A percentile compares a stretch with the other conserved stretches of the same genome.
Evolutionary conservation across 352 stramenopile genomes (phyloP).

Genomic region (Peronospora destructor): DNA sequence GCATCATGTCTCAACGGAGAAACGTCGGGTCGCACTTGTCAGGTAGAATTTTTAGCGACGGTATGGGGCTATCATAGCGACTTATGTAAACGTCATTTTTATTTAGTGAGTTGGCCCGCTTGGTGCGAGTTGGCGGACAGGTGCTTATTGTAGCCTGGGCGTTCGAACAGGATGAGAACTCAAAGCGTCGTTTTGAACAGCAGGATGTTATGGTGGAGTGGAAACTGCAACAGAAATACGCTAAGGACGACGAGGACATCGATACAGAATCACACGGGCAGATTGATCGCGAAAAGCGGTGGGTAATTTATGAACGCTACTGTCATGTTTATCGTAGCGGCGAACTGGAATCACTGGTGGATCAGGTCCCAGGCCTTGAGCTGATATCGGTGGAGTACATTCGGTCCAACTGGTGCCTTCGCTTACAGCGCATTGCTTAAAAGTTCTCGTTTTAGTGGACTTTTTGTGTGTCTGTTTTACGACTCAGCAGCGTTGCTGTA

Average conservation of each 20-base stretch:
- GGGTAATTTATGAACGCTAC: slow-evolving; percentile 78
- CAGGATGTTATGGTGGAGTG: slow-evolving; percentile 84
- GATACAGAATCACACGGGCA: slow-evolving; percentile 29
- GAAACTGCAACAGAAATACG: slow-evolving; percentile 84
- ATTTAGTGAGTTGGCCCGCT: slow-evolving; percentile 53
- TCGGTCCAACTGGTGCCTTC: slow-evolving; percentile 77
- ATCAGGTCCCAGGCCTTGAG: slow-evolving; percentile 44
- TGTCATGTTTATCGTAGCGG: slow-evolving; percentile 74
- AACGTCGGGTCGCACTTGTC: slow-evolving; percentile 60
- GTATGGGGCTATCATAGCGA: neutral
- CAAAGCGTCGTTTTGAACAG: slow-evolving; percentile 66
- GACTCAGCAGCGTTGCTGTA: neutral
- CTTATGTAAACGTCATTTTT: neutral
- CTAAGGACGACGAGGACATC: slow-evolving; percentile 8
- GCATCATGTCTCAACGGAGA: slow-evolving; percentile 76
- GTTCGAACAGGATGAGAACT: slow-evolving; percentile 73
- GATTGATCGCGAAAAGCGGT: slow-evolving; percentile 42
- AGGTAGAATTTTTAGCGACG: slow-evolving; percentile 22
- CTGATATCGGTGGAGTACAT: slow-evolving; percentile 61
- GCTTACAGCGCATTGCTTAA: slow-evolving; percentile 28
- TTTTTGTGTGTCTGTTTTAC: neutral
- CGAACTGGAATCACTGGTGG: slow-evolving; percentile 61
- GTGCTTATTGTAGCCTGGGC: slow-evolving; percentile 74
- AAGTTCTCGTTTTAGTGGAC: neutral
- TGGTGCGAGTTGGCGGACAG: slow-evolving; percentile 49